Percentiles rank a stretch among this genome's conserved stretches.
Conservation (phyloP, 1,284 basidiomycete genomes). For the Ustanciosporium gigantosporum region DNA sequence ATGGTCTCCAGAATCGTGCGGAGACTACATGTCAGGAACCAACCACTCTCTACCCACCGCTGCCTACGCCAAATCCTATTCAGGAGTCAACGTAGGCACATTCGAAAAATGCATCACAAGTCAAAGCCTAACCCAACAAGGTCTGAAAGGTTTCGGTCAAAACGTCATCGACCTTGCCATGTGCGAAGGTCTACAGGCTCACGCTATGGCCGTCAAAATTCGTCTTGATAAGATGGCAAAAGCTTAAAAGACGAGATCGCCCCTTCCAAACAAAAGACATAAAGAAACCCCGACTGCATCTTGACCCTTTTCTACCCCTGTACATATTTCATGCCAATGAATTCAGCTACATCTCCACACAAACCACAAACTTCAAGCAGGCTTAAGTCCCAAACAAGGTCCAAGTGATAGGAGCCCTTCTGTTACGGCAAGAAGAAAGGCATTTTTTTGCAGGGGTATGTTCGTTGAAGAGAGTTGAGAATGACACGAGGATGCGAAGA, state of each 20-base stretch:
- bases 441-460: too few species aligned
- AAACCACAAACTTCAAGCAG: too few species aligned
- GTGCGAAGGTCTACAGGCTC: conserved; percentile 90
- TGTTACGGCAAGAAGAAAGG: too few species aligned
- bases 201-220: conserved; percentile 68
- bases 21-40: conserved; percentile 97
- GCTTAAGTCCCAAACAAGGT: too few species aligned
- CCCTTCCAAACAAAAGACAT: too few species aligned
- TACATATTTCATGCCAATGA: neutral
- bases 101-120: conserved; percentile 99
- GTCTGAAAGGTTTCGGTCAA: conserved; percentile 80
- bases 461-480: too few species aligned
- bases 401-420: too few species aligned
- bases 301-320: neutral
- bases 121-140: conserved; percentile 82
- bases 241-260: too few species aligned
- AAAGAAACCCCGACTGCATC: too few species aligned
- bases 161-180: conserved; percentile 88
- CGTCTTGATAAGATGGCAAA: conserved; percentile 44
- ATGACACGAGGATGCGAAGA: too few species aligned
- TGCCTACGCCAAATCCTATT: conserved; percentile 95
- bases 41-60: conserved; percentile 78
- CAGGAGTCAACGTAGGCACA: conserved; percentile 92
- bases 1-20: conserved; percentile 79
- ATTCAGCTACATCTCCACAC: neutral